Conservation (phyloP, 2,329 filamentous ascomycete species). For the Venturia oleaginea region DNA sequence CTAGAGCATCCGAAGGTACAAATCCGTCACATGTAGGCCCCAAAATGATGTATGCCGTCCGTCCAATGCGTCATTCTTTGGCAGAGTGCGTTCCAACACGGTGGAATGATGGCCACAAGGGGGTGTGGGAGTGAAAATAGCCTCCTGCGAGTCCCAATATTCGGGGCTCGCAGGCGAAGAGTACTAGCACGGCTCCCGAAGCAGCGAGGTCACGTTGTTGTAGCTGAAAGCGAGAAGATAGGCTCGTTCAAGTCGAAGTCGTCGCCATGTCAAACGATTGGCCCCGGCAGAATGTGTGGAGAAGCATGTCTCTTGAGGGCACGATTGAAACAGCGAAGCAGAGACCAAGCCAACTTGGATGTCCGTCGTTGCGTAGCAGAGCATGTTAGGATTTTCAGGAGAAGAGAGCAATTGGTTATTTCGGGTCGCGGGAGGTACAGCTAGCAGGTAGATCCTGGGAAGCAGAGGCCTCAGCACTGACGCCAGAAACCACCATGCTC, state of each 20-base stretch:
- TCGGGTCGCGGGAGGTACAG: background rate
- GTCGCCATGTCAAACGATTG: background rate
- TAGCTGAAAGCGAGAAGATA: background rate
- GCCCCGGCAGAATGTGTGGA: background rate
- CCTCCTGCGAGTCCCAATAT: background rate
- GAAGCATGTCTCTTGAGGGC: background rate
- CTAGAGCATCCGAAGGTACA: background rate
- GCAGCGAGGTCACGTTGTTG: background rate
- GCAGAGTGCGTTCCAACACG: background rate
- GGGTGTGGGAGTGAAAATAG: background rate
- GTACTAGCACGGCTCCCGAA: background rate
- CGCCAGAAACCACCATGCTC: background rate
- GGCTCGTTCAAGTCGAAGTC: background rate
- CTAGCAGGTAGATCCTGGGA: background rate
- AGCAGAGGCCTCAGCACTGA: background rate
- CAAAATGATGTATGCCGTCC: background rate
- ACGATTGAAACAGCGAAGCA: slow-evolving; percentile 1
- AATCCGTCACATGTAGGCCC: background rate
- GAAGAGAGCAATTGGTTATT: background rate
- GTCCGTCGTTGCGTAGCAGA: background rate
- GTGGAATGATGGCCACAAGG: background rate
- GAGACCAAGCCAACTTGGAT: background rate
- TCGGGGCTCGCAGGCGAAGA: background rate
- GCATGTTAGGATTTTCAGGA: background rate
- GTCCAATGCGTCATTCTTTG: background rate